These are phyloP conservation scores for Calonectria fujianensis DNA, from an alignment of 2,329 filamentous ascomycete genomes.

Conservation along the genomic window DNA sequence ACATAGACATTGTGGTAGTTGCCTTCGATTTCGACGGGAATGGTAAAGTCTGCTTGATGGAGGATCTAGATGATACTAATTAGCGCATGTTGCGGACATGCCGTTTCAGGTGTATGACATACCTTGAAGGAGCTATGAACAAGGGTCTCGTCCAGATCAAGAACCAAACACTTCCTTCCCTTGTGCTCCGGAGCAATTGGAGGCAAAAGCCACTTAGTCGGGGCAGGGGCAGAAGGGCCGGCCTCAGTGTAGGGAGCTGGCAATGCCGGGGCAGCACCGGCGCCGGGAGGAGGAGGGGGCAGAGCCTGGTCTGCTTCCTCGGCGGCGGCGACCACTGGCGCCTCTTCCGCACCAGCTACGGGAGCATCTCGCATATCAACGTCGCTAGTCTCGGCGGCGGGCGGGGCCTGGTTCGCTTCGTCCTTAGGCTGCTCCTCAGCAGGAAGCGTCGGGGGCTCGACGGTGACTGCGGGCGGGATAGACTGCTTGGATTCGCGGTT, in stretches of 20 bases:
- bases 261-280: constrained; percentile 63
- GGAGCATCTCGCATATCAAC: constrained; percentile 80
- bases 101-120: constrained; percentile 49
- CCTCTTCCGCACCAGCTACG: constrained; percentile 70
- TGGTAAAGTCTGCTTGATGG: constrained; percentile 98
- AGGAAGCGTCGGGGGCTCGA: constrained; percentile 64
- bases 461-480: constrained; percentile 60
- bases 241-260: constrained; percentile 64
- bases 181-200: constrained; percentile 86
- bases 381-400: constrained; percentile 74
- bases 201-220: constrained; percentile 84
- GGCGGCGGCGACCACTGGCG: constrained; percentile 60
- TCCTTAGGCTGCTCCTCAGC: constrained; percentile 53
- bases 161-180: constrained; percentile 93
- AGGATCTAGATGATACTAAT: constrained; percentile 79
- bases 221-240: constrained; percentile 64
- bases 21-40: constrained; percentile 98
- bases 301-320: constrained; percentile 60
- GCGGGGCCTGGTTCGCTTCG: constrained; percentile 62
- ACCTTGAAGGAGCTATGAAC: constrained; percentile 99
- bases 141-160: constrained; percentile 96
- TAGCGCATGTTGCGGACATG: constrained; percentile 43
- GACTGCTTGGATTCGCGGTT: constrained; percentile 69
- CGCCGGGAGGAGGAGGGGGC: constrained; percentile 69
- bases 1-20: constrained; percentile 99